A percentile compares a stretch with the other conserved stretches of the same genome.
These are phyloP conservation scores for Allantophomopsis cytisporea DNA, from an alignment of 2,329 filamentous ascomycete genomes.

Conservation along the genomic window DNA sequence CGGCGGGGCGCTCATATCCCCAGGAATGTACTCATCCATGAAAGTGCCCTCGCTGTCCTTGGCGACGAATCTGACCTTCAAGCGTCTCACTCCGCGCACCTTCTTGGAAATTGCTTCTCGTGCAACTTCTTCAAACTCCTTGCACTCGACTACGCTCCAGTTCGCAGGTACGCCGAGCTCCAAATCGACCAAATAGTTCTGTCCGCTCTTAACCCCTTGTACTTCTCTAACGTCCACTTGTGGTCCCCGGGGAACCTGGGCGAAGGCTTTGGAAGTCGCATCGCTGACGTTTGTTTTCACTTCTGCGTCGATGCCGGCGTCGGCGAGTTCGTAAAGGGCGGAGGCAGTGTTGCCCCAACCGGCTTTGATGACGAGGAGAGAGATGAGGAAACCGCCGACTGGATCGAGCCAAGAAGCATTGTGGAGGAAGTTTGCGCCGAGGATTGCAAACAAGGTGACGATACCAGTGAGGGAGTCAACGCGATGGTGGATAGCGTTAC, in stretches of 20 bases:
- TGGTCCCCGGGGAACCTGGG: constrained; percentile 34
- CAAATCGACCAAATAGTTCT: constrained; percentile 89
- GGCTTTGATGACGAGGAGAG: constrained; percentile 82
- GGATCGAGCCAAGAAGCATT: constrained; percentile 90
- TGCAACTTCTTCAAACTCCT: constrained; percentile 59
- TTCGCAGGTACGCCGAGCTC: constrained; percentile 67
- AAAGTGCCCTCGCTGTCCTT: constrained; percentile 40
- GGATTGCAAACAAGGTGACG: constrained; percentile 79
- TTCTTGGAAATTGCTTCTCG: constrained; percentile 60
- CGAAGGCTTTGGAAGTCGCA: constrained; percentile 47
- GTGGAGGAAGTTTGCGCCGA: constrained; percentile 74
- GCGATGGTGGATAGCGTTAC: constrained; percentile 92
- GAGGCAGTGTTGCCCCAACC: constrained; percentile 75
- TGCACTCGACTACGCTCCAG: constrained; percentile 63
- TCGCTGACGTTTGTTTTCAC: constrained; percentile 59
- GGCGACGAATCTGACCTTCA: constrained; percentile 74
- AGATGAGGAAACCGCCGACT: constrained; percentile 84
- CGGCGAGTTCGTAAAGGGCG: constrained; percentile 79
- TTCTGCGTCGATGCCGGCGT: constrained; percentile 77
- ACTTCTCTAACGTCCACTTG: constrained; percentile 63
- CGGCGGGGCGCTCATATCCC: constrained; percentile 43
- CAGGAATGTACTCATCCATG: constrained; percentile 69
- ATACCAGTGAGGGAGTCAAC: constrained; percentile 93
- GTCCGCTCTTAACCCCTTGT: constrained; percentile 86
- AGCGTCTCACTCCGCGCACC: constrained; percentile 70